phyloP scores from a whole-genome alignment of 176 grass and related monocot genomes.

The Hordeum marinum region DNA sequence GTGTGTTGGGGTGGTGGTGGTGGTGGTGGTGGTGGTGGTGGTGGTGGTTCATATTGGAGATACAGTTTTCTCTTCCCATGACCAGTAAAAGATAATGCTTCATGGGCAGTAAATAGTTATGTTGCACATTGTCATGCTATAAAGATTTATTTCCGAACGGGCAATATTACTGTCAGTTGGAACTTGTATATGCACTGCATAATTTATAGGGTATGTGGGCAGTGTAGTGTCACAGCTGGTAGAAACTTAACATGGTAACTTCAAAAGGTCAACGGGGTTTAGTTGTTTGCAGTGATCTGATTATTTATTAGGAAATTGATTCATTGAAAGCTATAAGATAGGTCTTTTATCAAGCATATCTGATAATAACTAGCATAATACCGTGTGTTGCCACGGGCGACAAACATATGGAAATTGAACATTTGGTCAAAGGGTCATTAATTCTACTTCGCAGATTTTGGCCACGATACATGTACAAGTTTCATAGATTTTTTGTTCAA shows the following conservation, averaged over 20 bases:
- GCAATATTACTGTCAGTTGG: neutral
- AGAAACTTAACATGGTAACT: neutral
- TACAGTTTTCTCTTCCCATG: constrained; percentile 1
- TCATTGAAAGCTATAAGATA: neutral
- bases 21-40: no score
- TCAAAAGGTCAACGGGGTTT: neutral
- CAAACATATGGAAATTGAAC: neutral
- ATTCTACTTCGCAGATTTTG: neutral
- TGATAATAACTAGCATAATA: neutral
- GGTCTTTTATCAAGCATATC: neutral
- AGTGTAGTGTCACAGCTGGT: neutral
- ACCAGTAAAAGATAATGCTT: neutral
- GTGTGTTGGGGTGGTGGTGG: neutral
- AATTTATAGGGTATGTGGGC: neutral
- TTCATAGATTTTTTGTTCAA: neutral
- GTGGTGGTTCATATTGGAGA: neutral
- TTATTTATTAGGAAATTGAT: neutral
- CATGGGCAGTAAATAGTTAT: no score
- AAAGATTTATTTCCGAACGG: neutral
- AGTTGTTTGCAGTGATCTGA: neutral
- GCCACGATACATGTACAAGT: neutral
- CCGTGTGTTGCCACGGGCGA: neutral
- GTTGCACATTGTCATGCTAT: no score
- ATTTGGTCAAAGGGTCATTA: neutral
- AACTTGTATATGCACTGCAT: neutral